A percentile compares a stretch with the other conserved stretches of the same genome.
These are phyloP conservation scores for Halophytophthora polymorphica DNA, from an alignment of 352 stramenopile genomes.

Conservation along the genomic window DNA sequence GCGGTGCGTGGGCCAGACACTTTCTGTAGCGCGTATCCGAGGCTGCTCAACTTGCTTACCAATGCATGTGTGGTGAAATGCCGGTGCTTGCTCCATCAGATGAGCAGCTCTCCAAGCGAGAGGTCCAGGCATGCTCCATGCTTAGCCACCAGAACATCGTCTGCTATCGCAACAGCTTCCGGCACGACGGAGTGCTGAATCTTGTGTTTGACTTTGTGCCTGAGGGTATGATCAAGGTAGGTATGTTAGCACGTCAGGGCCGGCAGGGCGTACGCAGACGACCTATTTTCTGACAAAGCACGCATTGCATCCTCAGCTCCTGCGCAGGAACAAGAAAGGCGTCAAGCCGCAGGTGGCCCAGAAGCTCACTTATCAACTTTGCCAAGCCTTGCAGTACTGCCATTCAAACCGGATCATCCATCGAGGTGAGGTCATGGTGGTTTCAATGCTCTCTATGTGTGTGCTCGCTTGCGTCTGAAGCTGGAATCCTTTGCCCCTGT, in stretches of 20 bases:
- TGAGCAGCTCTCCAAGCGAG: slow-evolving; percentile 72
- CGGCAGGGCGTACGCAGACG: no score
- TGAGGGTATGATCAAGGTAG: slow-evolving; percentile 68
- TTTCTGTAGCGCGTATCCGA: background rate
- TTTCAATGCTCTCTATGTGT: background rate
- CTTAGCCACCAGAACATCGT: slow-evolving; percentile 79
- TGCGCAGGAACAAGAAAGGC: slow-evolving; percentile 59
- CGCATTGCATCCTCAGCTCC: slow-evolving; percentile 26
- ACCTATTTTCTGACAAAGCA: background rate
- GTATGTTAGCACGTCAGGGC: no score
- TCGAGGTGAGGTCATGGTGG: slow-evolving; percentile 38
- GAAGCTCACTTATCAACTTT: slow-evolving; percentile 67
- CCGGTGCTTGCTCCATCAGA: slow-evolving; percentile 24
- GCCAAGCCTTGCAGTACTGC: slow-evolving; percentile 71
- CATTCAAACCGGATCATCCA: slow-evolving; percentile 80
- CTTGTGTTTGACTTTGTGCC: slow-evolving; percentile 79
- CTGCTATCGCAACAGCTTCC: slow-evolving; percentile 80
- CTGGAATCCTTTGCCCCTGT: background rate
- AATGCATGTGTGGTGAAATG: background rate
- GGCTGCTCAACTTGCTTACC: background rate
- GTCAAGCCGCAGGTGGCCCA: slow-evolving; percentile 48
- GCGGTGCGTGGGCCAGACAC: slow-evolving; percentile 25
- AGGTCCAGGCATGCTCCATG: slow-evolving; percentile 83
- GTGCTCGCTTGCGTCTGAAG: background rate
- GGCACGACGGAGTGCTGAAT: slow-evolving; percentile 69